Conservation (phyloP, 2,329 filamentous ascomycete species). For the Beauveria sp. region DNA sequence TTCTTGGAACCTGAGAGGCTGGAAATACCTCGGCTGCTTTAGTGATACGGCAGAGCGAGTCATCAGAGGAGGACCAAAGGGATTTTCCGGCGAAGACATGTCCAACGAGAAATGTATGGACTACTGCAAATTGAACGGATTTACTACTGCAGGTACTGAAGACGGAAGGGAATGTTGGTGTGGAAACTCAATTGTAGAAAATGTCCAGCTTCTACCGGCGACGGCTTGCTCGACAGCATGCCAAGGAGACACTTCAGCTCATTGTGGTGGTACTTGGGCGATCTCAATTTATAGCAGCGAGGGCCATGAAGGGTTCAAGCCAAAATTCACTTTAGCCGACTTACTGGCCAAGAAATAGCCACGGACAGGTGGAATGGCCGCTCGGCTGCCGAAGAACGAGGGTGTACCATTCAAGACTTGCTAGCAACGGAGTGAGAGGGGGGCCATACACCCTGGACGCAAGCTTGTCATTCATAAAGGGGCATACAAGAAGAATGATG, state of each 20-base stretch:
- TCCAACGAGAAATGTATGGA: slow-evolving; percentile 41
- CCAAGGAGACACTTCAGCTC: slow-evolving; percentile 12
- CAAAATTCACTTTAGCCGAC: not conserved
- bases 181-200: slow-evolving; percentile 22
- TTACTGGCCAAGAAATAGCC: not conserved
- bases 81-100: slow-evolving; percentile 29
- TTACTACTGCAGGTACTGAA: slow-evolving; percentile 41
- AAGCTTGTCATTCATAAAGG: not conserved
- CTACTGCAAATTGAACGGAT: slow-evolving; percentile 35
- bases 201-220: slow-evolving; percentile 19
- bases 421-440: not conserved
- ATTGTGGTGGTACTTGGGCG: slow-evolving; percentile 22
- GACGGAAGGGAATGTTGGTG: slow-evolving; percentile 47
- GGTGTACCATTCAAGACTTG: not conserved
- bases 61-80: slow-evolving; percentile 15
- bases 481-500: not conserved
- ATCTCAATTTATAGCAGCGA: slow-evolving; percentile 16
- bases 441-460: not conserved
- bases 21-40: slow-evolving; percentile 26
- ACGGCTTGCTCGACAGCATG: slow-evolving; percentile 18
- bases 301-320: no score
- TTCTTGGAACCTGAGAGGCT: slow-evolving; percentile 11
- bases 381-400: not conserved
- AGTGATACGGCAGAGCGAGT: slow-evolving; percentile 18
- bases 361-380: no score